A percentile compares a stretch with the other conserved stretches of the same genome.
Evolutionary conservation across 441 rosid genomes (phyloP).

Genomic region (Erodium moschatum): DNA sequence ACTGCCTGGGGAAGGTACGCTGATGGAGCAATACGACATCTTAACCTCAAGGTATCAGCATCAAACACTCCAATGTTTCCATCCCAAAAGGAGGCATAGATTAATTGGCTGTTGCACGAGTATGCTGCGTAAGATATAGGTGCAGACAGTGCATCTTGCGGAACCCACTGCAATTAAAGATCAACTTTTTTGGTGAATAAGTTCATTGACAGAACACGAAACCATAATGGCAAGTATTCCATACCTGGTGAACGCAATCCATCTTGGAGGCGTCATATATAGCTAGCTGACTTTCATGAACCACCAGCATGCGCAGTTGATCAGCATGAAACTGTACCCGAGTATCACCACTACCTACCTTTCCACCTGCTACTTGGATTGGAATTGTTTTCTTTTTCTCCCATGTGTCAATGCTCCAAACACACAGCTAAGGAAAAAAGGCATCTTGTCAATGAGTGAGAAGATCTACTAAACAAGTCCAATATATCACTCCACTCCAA

Average conservation of each 20-base stretch:
- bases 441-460: background rate
- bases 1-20: slow-evolving; percentile 47
- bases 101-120: slow-evolving; percentile 74
- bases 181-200: too few species aligned
- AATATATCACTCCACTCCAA: too few species aligned
- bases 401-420: slow-evolving; percentile 93
- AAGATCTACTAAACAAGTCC: too few species aligned
- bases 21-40: slow-evolving; percentile 73
- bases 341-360: slow-evolving; percentile 59
- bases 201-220: too few species aligned
- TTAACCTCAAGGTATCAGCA: slow-evolving; percentile 53
- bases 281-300: slow-evolving; percentile 81
- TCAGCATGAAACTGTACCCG: slow-evolving; percentile 78
- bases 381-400: slow-evolving; percentile 68
- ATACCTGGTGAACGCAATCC: slow-evolving; percentile 70
- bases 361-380: slow-evolving; percentile 65
- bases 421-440: slow-evolving; percentile 39
- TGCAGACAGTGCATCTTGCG: slow-evolving; percentile 61
- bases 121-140: slow-evolving; percentile 67
- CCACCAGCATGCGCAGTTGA: slow-evolving; percentile 67
- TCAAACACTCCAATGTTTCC: slow-evolving; percentile 76
- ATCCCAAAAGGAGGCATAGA: slow-evolving; percentile 70
- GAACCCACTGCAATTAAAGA: slow-evolving; percentile 54
- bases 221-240: background rate
- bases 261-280: slow-evolving; percentile 80